Base-by-base conservation (phyloP, 768 basidiomycete species). In the Clathrus columnatus region DNA sequence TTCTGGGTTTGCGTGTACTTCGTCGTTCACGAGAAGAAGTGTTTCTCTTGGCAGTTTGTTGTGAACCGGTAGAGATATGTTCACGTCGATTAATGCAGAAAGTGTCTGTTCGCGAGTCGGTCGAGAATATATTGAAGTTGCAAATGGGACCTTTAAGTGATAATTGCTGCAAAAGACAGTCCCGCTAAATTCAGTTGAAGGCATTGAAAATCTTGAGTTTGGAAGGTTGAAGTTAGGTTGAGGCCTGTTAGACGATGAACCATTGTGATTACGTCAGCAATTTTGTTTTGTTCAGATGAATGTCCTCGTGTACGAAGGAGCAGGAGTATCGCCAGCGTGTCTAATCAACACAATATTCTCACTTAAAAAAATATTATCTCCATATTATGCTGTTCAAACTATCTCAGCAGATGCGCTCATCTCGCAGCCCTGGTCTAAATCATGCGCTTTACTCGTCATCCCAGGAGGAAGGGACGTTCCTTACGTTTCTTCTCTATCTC, bases 391-490 rank as follows among this genome's bases (percentile, higher is more conserved):
- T 11, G 82, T 95, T 43, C 88, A 90, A 57, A 67, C 80, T 16
- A 74, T 92, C 50, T 72, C 81, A 0, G 74, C 76, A 10, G 70
- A 78, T 41, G 66, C 77, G 1, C 70, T 97, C 5, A 69, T 74
- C 1, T 70, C 75, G 0, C 84, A 85, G 45, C 92, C 93, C 18
- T 97, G 93, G 94, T 67, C 79, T 32, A 63, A 72, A 5, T 75
- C 78, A 8, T 94, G 91, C 64, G 84, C 85, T 2, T 73, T 95
- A 1, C 78, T 97, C 17, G 85, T 93, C 49, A 70, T 95, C 55
- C 82, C 88, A n/a, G 76, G 82, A 54, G 78, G 78, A 48, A 70
- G 76, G 27, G 73, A 74, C 57, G 61, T 69, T 7, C 72, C 70
- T 18, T 76, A 70, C 65, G 65, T 72, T 14, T 61, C 65, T 48